These are phyloP conservation scores for Malassezia sp. DNA, from an alignment of 1,284 basidiomycete genomes.

Conservation along the genomic window DNA sequence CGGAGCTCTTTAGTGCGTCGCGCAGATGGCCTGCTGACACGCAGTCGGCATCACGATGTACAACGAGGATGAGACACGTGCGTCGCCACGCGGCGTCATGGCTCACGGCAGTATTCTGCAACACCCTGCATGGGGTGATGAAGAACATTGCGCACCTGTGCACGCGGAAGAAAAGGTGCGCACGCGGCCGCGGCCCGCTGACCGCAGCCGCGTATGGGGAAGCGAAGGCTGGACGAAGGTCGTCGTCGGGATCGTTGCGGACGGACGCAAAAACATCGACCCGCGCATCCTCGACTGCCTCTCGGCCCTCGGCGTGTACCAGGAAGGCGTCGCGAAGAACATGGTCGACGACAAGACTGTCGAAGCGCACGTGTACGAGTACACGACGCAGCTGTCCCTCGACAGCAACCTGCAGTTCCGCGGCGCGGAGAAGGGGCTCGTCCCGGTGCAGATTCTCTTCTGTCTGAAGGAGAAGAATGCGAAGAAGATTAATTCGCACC, in stretches of 20 bases:
- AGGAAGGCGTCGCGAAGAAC: slow-evolving; percentile 85
- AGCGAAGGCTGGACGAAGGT: slow-evolving; percentile 56
- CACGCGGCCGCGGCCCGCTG: slow-evolving; percentile 92
- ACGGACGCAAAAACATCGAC: slow-evolving; percentile 82
- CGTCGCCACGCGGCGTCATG: not conserved
- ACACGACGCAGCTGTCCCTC: slow-evolving; percentile 58
- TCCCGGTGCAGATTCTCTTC: slow-evolving; percentile 85
- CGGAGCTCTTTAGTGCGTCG: slow-evolving; percentile 32
- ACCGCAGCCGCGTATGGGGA: slow-evolving; percentile 85
- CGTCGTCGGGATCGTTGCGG: slow-evolving; percentile 64
- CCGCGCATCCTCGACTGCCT: slow-evolving; percentile 83
- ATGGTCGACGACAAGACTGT: slow-evolving; percentile 74
- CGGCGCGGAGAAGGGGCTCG: slow-evolving; percentile 59
- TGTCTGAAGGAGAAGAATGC: slow-evolving; percentile 80
- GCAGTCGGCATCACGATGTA: slow-evolving; percentile 41
- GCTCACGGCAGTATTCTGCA: slow-evolving; percentile 22
- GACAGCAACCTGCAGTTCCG: slow-evolving; percentile 69
- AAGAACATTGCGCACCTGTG: slow-evolving; percentile 55
- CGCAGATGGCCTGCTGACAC: not conserved
- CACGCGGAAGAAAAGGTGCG: slow-evolving; percentile 69
- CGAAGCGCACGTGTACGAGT: slow-evolving; percentile 80
- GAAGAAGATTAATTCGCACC: slow-evolving; percentile 41
- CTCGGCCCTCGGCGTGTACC: slow-evolving; percentile 70
- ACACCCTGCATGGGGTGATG: slow-evolving; percentile 45
- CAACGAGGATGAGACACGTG: slow-evolving; percentile 29